Evolutionary conservation across 2,329 filamentous ascomycete species (phyloP).

Genomic region (Penicillium sp.): DNA sequence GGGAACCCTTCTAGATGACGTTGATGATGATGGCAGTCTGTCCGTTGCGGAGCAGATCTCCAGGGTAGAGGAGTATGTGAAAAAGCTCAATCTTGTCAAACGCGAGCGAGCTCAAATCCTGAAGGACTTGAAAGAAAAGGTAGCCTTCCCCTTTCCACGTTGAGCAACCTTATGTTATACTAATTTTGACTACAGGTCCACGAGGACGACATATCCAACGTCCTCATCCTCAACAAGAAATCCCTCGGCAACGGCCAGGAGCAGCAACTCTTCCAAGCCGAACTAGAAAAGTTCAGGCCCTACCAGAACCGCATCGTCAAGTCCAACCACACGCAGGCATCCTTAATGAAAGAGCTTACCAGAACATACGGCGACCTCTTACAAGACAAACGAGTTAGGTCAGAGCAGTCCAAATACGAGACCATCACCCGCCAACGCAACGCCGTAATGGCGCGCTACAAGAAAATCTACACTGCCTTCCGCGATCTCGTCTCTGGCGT

Average conservation of each 20-base stretch:
- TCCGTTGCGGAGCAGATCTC: conserved; percentile 87
- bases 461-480: conserved; percentile 87
- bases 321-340: conserved; percentile 91
- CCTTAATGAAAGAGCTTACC: conserved; percentile 91
- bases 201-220: conserved; percentile 94
- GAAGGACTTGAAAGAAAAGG: conserved; percentile 97
- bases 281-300: conserved; percentile 94
- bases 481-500: conserved; percentile 83
- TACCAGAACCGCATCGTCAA: conserved; percentile 89
- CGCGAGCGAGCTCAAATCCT: conserved; percentile 85
- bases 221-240: conserved; percentile 97
- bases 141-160: conserved; percentile 43
- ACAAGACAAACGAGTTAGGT: conserved; percentile 88
- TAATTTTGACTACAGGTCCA: conserved; percentile 64
- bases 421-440: conserved; percentile 76
- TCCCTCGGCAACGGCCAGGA: conserved; percentile 82
- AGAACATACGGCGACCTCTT: conserved; percentile 79
- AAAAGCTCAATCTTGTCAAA: conserved; percentile 89
- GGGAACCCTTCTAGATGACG: conserved; percentile 81
- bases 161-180: not conserved
- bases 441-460: conserved; percentile 79
- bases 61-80: conserved; percentile 82
- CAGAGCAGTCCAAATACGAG: conserved; percentile 95
- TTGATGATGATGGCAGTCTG: conserved; percentile 74
- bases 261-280: conserved; percentile 84